Conservation (phyloP, 1,284 basidiomycete genomes). For the Violaceomyces palustris region DNA sequence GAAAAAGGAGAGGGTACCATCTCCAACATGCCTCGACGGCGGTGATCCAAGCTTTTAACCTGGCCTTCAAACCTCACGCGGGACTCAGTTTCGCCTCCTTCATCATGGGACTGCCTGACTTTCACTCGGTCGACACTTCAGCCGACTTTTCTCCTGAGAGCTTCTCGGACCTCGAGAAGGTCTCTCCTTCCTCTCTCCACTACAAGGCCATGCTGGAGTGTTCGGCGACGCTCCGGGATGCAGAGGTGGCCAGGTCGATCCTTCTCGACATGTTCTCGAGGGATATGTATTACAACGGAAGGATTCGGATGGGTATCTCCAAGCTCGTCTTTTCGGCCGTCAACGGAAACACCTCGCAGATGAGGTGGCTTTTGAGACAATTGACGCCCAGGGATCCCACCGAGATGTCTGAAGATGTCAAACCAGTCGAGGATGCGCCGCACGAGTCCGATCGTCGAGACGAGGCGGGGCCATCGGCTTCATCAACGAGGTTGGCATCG, state of each 20-base stretch:
- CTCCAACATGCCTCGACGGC: conserved; percentile 3
- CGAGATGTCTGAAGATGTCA: too few species aligned
- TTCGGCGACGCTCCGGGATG: conserved; percentile 6
- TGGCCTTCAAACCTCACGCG: conserved; percentile 4
- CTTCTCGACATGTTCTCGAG: conserved; percentile 6
- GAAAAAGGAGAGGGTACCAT: too few species aligned
- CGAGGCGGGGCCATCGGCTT: too few species aligned
- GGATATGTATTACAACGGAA: background rate
- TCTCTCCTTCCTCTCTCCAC: conserved; percentile 7
- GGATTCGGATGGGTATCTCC: background rate
- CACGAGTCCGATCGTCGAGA: too few species aligned
- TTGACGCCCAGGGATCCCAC: too few species aligned
- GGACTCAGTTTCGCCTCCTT: conserved; percentile 17
- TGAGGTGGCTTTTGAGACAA: background rate
- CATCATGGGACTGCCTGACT: conserved; percentile 11
- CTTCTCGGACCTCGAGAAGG: background rate
- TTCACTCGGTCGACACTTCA: conserved; percentile 2
- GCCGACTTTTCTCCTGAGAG: conserved; percentile 3
- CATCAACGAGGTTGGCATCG: too few species aligned
- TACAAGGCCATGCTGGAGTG: conserved; percentile 20
- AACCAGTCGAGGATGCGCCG: too few species aligned
- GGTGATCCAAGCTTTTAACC: conserved; percentile 17
- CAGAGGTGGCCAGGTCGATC: conserved; percentile 7
- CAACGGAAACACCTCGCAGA: background rate
- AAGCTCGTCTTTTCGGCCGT: background rate